These are phyloP conservation scores for Helicostylum pulchrum DNA, from an alignment of 192 early-diverging fungal species.

Conservation along the genomic window DNA sequence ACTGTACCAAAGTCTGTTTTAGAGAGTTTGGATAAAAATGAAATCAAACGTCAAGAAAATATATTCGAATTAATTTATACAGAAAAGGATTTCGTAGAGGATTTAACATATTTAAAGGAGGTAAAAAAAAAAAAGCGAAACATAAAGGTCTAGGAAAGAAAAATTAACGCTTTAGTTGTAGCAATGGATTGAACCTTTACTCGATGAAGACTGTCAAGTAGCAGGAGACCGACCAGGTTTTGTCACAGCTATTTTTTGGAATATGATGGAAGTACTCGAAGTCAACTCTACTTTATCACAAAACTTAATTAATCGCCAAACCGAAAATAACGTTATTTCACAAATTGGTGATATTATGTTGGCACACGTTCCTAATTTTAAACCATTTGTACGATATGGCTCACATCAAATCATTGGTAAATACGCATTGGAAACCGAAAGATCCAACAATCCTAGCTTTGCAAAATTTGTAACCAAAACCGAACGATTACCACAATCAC, in stretches of 20 bases:
- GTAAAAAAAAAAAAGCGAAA: slow-evolving; percentile 35
- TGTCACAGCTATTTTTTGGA: slow-evolving; percentile 77
- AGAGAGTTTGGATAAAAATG: slow-evolving; percentile 64
- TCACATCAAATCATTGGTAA: slow-evolving; percentile 81
- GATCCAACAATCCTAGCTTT: slow-evolving; percentile 59
- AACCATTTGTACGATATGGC: slow-evolving; percentile 83
- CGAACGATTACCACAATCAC: slow-evolving; percentile 71
- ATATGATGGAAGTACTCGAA: slow-evolving; percentile 64
- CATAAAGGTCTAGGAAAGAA: too few relatives aligned
- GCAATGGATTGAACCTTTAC: slow-evolving; percentile 65
- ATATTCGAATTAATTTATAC: slow-evolving; percentile 92
- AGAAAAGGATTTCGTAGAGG: slow-evolving; percentile 89
- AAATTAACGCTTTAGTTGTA: slow-evolving; percentile 5
- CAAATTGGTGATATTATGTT: slow-evolving; percentile 86
- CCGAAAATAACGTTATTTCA: slow-evolving; percentile 63
- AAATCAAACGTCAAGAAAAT: slow-evolving; percentile 88
- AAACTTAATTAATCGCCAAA: slow-evolving; percentile 60
- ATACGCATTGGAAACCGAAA: slow-evolving; percentile 80
- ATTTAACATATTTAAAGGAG: slow-evolving; percentile 76
- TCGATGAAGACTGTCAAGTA: slow-evolving; percentile 59
- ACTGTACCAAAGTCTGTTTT: slow-evolving; percentile 75
- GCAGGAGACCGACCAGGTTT: slow-evolving; percentile 40
- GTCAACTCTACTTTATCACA: slow-evolving; percentile 60
- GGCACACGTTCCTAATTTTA: slow-evolving; percentile 64
- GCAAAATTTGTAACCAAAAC: slow-evolving; percentile 73